Evolutionary conservation across 1,284 basidiomycete genomes (phyloP).

Genomic region (Sporisorium exsertum): DNA sequence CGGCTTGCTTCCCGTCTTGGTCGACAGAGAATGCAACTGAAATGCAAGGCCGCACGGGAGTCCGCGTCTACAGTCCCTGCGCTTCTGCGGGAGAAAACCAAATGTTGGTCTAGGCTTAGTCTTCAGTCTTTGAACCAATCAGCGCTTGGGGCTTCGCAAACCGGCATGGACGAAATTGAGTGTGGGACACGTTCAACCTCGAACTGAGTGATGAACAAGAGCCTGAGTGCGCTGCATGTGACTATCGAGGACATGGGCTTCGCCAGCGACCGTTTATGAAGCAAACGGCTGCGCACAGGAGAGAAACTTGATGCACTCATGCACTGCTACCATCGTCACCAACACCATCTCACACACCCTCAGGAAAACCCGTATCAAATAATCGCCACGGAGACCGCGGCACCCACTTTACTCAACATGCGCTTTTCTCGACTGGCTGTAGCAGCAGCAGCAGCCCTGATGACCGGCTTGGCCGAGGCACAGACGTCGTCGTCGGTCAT

Average conservation of each 20-base stretch:
- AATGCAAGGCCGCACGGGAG: background rate
- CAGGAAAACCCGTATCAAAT: background rate
- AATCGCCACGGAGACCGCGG: background rate
- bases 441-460: slow-evolving; percentile 20
- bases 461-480: slow-evolving; percentile 26
- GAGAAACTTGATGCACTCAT: background rate
- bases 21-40: background rate
- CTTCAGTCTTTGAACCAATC: background rate
- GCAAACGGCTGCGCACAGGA: background rate
- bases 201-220: background rate
- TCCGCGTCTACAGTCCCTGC: background rate
- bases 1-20: background rate
- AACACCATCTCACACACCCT: background rate
- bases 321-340: background rate
- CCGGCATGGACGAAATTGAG: background rate
- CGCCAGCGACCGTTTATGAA: background rate
- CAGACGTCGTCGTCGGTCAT: slow-evolving; percentile 27
- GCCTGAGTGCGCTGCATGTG: background rate
- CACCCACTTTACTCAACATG: slow-evolving; percentile 12
- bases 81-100: background rate
- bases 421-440: slow-evolving; percentile 19
- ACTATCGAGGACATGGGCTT: background rate
- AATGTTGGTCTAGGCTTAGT: too few relatives aligned
- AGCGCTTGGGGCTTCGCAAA: background rate
- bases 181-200: background rate